phyloP scores from a whole-genome alignment of 768 basidiomycete species.

The Mrakia frigida region DNA sequence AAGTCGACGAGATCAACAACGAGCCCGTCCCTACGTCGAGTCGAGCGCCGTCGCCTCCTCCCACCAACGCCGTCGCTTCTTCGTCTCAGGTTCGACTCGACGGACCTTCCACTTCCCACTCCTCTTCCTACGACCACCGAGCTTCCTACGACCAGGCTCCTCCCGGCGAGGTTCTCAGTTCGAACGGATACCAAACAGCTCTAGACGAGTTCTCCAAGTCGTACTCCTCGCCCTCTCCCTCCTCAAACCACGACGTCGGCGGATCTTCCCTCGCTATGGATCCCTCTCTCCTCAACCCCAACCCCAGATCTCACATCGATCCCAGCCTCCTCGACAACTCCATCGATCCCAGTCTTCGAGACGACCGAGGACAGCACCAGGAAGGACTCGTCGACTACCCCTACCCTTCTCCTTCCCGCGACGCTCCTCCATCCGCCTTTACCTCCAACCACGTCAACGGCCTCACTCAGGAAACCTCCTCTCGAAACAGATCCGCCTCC shows the following conservation, averaged over 20 bases:
- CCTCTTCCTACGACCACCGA: background rate
- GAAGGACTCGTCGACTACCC: background rate
- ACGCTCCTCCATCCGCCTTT: background rate
- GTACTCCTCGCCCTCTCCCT: background rate
- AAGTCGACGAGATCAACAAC: constrained; percentile 6
- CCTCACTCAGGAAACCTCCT: background rate
- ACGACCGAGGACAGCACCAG: background rate
- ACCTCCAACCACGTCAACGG: background rate
- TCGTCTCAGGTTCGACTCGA: background rate
- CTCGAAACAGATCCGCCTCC: background rate
- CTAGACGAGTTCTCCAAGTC: too few relatives aligned
- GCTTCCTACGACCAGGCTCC: background rate
- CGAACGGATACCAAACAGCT: background rate
- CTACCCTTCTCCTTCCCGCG: background rate
- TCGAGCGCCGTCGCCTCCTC: background rate
- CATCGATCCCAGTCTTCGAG: background rate
- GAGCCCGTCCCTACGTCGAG: background rate
- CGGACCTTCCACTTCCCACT: background rate
- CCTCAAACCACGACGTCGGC: background rate
- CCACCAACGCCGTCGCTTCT: background rate
- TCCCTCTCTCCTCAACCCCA: background rate
- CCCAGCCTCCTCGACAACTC: background rate
- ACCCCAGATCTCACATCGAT: background rate
- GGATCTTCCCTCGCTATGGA: constrained; percentile 13
- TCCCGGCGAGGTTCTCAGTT: background rate